Base-by-base conservation (phyloP, 2,329 filamentous ascomycete genomes). In the Colletotrichum destructivum region DNA sequence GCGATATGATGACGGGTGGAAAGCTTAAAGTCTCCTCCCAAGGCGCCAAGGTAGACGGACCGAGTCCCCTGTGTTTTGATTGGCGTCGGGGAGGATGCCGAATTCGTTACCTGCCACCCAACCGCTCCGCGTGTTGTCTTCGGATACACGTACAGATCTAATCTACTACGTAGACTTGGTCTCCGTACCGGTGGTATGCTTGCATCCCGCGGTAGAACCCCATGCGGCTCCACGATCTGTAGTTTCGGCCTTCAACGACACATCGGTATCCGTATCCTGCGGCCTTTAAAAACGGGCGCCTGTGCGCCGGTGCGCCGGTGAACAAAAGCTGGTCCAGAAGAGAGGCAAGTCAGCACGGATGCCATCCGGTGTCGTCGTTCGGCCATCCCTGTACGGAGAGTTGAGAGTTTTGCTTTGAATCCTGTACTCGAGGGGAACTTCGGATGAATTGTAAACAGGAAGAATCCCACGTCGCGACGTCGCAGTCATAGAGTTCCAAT, bases 71-170 rank as follows among this genome's bases (percentile, higher is more conserved):
- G 21, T 16, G 35, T n/a, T 21, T 5, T 40, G 31, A 40, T 42
- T 42, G 38, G 47, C 55, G 52, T 63, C 65, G 69, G 69, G 9
- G 52, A 71, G 47, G 69, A 52, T 60, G 59, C 65, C 66, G 49
- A 60, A 71, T 47, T 46, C 59, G 64, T 71, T 59, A 23, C 40
- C 40, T 21, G 52, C 65, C 52, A 52, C 46, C 31, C 31, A 59
- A 63, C 26, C 21, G n/a, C 23, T 13, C 44, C 26, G 18, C 12
- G 15, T 44, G 35, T 16, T 12, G 16, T n/a, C 2, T 35, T 35
- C 31, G 31, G 31, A 31, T 31, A 9, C 31, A 31, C 31, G 31
- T 9, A 31, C 3, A 9, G 31, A 31, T 31, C 35, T 3, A 21
- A 18, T 18, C 4, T 57, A 44, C n/a, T n/a, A n/a, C n/a, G n/a